These are phyloP conservation scores for Colletotrichum theobromicola DNA, from an alignment of 2,329 filamentous ascomycete species.

Conservation along the genomic window DNA sequence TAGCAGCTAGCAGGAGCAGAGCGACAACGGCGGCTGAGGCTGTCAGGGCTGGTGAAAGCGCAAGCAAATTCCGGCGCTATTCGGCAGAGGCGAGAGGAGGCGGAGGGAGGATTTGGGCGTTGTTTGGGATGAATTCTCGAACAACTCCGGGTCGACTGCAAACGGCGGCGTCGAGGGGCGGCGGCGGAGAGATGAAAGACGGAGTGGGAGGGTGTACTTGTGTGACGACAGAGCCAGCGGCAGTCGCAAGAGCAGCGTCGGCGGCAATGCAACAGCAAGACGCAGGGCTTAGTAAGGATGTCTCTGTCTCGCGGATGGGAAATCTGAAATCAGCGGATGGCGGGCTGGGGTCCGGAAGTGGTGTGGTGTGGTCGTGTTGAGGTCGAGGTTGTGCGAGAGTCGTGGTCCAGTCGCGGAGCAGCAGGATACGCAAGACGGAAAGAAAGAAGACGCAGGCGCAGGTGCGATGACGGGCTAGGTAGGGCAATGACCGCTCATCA, in stretches of 20 bases:
- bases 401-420: background rate
- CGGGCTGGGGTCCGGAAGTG: constrained; percentile 5
- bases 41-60: constrained; percentile 6
- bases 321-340: background rate
- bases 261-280: background rate
- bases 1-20: background rate
- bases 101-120: background rate
- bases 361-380: constrained; percentile 1
- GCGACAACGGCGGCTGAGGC: constrained; percentile 8
- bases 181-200: background rate
- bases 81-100: background rate
- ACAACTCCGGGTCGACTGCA: constrained; percentile 9
- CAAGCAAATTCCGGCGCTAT: background rate
- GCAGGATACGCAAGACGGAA: background rate
- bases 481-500: background rate
- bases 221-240: background rate
- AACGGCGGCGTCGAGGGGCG: constrained; percentile 9
- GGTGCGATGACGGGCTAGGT: background rate
- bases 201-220: background rate
- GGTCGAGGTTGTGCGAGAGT: background rate
- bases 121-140: background rate
- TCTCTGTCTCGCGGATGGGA: background rate
- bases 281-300: constrained; percentile 8
- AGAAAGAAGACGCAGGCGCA: background rate
- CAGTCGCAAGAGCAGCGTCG: background rate